Evolutionary conservation across 345 rosid species (phyloP).

Genomic region (Hirschfeldia incana): DNA sequence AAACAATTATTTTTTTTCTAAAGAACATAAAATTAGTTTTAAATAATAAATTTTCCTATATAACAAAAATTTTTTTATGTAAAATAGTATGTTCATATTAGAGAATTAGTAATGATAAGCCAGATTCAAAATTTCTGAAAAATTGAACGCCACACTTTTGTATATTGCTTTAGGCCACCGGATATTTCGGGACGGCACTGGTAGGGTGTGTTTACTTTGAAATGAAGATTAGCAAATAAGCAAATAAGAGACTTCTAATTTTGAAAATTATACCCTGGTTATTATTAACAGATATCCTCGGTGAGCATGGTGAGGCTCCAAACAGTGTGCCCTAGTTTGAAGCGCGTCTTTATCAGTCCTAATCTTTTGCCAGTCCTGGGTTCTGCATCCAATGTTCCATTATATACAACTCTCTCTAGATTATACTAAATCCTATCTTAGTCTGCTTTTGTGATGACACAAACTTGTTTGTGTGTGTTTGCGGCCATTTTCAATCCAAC

Average conservation of each 20-base stretch:
- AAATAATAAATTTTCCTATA: too few species aligned
- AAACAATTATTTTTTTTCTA: too few species aligned
- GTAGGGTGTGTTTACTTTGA: slow-evolving; percentile 3
- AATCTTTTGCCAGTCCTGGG: slow-evolving; percentile 32
- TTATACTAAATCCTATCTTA: background rate
- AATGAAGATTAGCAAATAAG: background rate
- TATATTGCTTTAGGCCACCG: too few species aligned
- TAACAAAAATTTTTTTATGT: too few species aligned
- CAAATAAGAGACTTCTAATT: background rate
- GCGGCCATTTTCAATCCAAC: background rate
- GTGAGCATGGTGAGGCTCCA: slow-evolving; percentile 70
- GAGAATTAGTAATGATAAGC: too few species aligned
- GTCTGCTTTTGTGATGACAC: background rate
- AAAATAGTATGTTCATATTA: too few species aligned
- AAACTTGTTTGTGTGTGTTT: background rate
- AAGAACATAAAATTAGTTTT: too few species aligned
- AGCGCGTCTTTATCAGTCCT: slow-evolving; percentile 62
- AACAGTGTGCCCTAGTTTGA: slow-evolving; percentile 66
- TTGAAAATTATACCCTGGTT: slow-evolving; percentile 5
- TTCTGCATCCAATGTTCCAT: slow-evolving; percentile 12
- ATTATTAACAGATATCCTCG: slow-evolving; percentile 55
- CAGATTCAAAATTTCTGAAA: too few species aligned
- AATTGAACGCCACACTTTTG: too few species aligned
- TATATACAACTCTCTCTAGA: slow-evolving; percentile 8
- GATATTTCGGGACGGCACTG: too few species aligned